phyloP scores from a whole-genome alignment of 2,329 filamentous ascomycete species.

The Penicillium rolfsii region DNA sequence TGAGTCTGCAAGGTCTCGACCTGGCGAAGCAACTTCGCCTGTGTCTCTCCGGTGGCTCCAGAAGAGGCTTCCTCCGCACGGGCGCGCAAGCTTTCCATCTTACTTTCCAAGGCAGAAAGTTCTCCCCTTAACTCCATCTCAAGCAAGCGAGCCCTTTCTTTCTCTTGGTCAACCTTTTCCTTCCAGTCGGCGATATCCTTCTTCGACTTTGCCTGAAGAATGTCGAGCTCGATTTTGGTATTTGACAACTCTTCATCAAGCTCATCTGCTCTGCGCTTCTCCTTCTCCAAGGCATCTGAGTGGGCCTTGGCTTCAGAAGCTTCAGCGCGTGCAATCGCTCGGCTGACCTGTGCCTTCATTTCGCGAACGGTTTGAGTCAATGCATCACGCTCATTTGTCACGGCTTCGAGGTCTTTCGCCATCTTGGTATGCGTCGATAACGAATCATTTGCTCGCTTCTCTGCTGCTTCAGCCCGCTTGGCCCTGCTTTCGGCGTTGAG shows the following conservation, averaged over 20 bases:
- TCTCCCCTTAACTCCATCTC: constrained; percentile 84
- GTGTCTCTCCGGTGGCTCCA: constrained; percentile 76
- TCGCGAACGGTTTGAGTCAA: constrained; percentile 69
- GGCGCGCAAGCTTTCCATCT: constrained; percentile 82
- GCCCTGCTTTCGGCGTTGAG: constrained; percentile 57
- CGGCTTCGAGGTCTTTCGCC: constrained; percentile 61
- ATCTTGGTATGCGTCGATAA: constrained; percentile 55
- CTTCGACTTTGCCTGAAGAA: constrained; percentile 70
- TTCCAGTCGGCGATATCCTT: constrained; percentile 71
- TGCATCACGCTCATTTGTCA: constrained; percentile 65
- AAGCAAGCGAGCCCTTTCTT: constrained; percentile 67
- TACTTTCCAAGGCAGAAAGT: constrained; percentile 75
- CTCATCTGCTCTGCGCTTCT: constrained; percentile 59
- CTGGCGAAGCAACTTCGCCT: constrained; percentile 87
- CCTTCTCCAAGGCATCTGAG: constrained; percentile 68
- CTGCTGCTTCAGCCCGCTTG: constrained; percentile 62
- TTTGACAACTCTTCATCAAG: constrained; percentile 68
- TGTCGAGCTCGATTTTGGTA: constrained; percentile 73
- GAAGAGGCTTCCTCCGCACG: constrained; percentile 89
- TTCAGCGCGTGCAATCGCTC: constrained; percentile 68
- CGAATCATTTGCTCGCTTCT: constrained; percentile 60
- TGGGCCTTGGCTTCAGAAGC: constrained; percentile 68
- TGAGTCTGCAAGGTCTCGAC: constrained; percentile 95
- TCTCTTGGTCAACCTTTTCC: constrained; percentile 72
- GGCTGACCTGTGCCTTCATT: constrained; percentile 70